Evolutionary conservation across 163 green algal species (phyloP).

Genomic region (Chlamydomonas reinhardtii): DNA sequence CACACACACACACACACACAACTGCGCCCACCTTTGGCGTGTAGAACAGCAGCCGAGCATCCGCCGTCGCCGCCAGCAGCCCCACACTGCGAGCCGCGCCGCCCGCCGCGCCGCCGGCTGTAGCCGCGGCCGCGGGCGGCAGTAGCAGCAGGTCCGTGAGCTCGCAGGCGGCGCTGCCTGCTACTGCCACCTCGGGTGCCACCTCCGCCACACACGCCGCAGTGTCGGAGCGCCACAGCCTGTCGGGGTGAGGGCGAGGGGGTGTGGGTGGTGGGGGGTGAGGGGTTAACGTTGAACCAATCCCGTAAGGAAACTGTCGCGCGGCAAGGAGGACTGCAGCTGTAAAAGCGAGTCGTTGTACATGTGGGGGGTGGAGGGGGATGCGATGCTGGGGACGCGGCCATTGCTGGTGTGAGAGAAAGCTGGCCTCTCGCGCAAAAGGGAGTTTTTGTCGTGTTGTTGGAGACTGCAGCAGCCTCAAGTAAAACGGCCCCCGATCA

Average conservation of each 20-base stretch:
- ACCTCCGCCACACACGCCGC: conserved; percentile 67
- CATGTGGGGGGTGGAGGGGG: too few relatives aligned
- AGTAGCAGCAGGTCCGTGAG: conserved; percentile 43
- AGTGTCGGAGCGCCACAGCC: conserved; percentile 65
- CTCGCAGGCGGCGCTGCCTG: conserved; percentile 32
- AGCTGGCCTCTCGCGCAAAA: too few relatives aligned
- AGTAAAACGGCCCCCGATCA: too few relatives aligned
- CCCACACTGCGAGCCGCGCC: conserved; percentile 56
- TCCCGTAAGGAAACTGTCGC: too few relatives aligned
- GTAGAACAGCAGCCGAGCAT: conserved; percentile 87
- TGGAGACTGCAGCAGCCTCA: too few relatives aligned
- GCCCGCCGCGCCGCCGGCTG: conserved; percentile 60
- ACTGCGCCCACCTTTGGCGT: conserved; percentile 47
- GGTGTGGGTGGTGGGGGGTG: not conserved
- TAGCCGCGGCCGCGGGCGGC: conserved; percentile 45
- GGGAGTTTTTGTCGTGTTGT: too few relatives aligned
- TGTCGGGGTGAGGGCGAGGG: not conserved
- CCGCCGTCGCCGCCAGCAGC: conserved; percentile 81
- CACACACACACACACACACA: too few relatives aligned
- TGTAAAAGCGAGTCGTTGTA: too few relatives aligned
- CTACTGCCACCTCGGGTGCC: conserved; percentile 46
- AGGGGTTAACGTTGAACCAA: too few relatives aligned
- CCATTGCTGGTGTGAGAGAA: too few relatives aligned
- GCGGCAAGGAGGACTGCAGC: too few relatives aligned
- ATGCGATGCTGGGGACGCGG: too few relatives aligned